phyloP scores from a whole-genome alignment of 768 basidiomycete genomes.

The Suillus bovinus region DNA sequence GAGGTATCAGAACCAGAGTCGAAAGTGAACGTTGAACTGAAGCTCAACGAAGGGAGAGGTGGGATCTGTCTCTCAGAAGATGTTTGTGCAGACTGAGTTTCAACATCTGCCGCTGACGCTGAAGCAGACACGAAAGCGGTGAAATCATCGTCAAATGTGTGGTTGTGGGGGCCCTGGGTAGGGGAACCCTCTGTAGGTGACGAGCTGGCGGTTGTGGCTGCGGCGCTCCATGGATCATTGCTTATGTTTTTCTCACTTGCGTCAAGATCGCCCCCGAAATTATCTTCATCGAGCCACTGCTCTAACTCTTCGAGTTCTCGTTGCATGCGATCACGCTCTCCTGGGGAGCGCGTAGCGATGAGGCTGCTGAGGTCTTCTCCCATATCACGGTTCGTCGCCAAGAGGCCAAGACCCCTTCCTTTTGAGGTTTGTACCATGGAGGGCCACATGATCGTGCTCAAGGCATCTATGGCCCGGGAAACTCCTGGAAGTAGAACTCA shows the following conservation, averaged over 20 bases:
- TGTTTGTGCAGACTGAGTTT: conserved; percentile 6
- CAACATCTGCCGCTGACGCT: conserved; percentile 23
- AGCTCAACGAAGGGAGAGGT: conserved; percentile 19
- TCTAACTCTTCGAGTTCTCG: conserved; percentile 60
- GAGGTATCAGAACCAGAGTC: conserved; percentile 17
- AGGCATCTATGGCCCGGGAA: conserved; percentile 71
- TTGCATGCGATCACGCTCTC: conserved; percentile 37
- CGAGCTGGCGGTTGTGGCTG: conserved; percentile 28
- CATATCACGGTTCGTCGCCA: background rate
- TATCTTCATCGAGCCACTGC: conserved; percentile 57
- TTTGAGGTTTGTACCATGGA: conserved; percentile 53
- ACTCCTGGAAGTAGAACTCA: conserved; percentile 40
- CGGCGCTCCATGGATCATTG: conserved; percentile 43
- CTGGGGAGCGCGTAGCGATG: conserved; percentile 12
- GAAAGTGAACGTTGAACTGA: conserved; percentile 32
- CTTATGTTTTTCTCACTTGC: conserved; percentile 20
- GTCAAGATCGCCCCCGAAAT: conserved; percentile 20
- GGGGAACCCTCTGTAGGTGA: conserved; percentile 26
- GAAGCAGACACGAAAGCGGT: conserved; percentile 69
- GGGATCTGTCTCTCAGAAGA: conserved; percentile 7
- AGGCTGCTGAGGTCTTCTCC: conserved; percentile 10
- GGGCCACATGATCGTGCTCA: conserved; percentile 90
- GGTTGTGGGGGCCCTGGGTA: conserved; percentile 30
- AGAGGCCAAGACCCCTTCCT: background rate
- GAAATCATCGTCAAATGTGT: conserved; percentile 79